phyloP scores from a whole-genome alignment of 805 yeast genomes.

The Metschnikowia proteae region DNA sequence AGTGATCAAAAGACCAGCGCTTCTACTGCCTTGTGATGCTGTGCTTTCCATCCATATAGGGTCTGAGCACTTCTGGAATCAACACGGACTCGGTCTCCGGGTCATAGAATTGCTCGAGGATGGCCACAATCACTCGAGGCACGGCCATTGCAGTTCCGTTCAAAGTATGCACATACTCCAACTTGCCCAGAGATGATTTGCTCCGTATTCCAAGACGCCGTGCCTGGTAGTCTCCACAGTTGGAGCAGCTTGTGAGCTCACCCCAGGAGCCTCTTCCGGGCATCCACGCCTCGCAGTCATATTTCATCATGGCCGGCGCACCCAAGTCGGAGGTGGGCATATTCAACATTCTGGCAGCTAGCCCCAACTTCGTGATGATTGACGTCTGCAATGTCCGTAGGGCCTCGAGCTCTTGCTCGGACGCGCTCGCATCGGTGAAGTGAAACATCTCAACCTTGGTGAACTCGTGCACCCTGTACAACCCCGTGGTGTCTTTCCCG shows the following conservation, averaged over 20 bases:
- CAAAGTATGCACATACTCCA: constrained; percentile 70
- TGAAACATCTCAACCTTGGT: constrained; percentile 90
- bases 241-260: constrained; percentile 85
- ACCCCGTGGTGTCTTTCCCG: constrained; percentile 87
- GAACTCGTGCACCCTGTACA: constrained; percentile 94
- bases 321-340: constrained; percentile 94
- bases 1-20: constrained; percentile 4
- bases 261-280: constrained; percentile 95
- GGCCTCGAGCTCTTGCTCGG: constrained; percentile 52
- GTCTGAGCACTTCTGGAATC: constrained; percentile 66
- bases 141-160: constrained; percentile 97
- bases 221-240: constrained; percentile 88
- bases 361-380: constrained; percentile 63
- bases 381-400: constrained; percentile 62
- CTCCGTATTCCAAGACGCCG: constrained; percentile 73
- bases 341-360: constrained; percentile 74
- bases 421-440: constrained; percentile 51
- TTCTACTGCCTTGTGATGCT: constrained; percentile 16
- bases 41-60: constrained; percentile 66
- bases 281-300: constrained; percentile 97
- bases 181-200: constrained; percentile 30
- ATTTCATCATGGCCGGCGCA: constrained; percentile 86
- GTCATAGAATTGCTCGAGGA: constrained; percentile 82
- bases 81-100: constrained; percentile 47
- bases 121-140: constrained; percentile 84